Evolutionary conservation across 768 basidiomycete genomes (phyloP), one percentile per base, ranked within the genome.

Genomic region (Phaeotremella skinneri): DNA sequence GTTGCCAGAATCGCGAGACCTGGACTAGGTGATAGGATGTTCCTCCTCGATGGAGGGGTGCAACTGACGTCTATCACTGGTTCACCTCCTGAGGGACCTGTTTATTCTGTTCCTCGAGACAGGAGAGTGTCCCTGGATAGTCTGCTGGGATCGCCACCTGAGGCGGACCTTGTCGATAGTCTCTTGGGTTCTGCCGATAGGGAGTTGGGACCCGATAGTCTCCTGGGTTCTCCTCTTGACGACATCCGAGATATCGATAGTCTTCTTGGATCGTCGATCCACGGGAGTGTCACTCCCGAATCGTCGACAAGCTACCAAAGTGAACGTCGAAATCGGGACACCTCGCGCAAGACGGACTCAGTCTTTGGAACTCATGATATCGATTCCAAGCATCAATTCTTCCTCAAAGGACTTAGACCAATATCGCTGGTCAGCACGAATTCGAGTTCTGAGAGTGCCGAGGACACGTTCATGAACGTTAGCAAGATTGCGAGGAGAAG

Each of bases 11-110:
- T 76, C 30, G 68, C 45, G 39, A 56, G 75, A 21, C 75, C 75
- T 21, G 73, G 70, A 32, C 58, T 73, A 2, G 70, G 73, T 0
- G 75, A 76, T 17, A 43, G 72, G 51, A 76, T 76, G 73, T 76
- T 74, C 62, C 60, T 69, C 39, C 66, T 71, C 4, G 69, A 74
- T 41, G 63, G 58, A 7, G 71, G 64, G 11, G 69, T 70, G 0
- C 66, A 70, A 47, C 39, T 73, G 2, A 65, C 69, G 30, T 63
- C 69, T 16, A 73, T 70, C 49, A 67, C 65, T 20, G 69, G 61
- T 3, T 70, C 72, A 1, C 69, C 69, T 16, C 59, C 70, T 2
- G 51, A 37, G 4, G 30, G 37, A 32, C 34, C 30, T 32, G 29
- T 17, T 37, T 30, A n/a, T 6, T 21, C 21, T 14, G 29, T 16